These are phyloP conservation scores for Penicillium sp. DNA, from an alignment of 2,329 filamentous ascomycete genomes.

Conservation along the genomic window DNA sequence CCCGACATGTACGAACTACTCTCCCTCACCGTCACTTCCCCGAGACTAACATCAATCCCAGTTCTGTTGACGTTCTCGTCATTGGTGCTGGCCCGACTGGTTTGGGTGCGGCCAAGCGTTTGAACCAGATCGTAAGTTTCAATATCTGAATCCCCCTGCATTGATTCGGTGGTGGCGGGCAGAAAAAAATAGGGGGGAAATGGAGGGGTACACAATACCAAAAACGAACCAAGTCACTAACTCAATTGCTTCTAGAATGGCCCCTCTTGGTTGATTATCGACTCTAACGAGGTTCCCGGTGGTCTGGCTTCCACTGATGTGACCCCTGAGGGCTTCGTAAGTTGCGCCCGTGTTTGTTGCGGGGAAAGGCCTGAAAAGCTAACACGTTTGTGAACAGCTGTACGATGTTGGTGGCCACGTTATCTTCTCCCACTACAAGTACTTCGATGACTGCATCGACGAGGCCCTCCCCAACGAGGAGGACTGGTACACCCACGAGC, in stretches of 20 bases:
- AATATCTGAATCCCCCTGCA: constrained; percentile 1
- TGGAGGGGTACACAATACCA: constrained; percentile 18
- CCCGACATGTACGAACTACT: constrained; percentile 42
- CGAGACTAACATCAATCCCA: constrained; percentile 36
- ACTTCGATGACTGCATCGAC: constrained; percentile 98
- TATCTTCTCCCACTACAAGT: constrained; percentile 99
- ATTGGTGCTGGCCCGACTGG: constrained; percentile 98
- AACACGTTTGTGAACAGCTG: constrained; percentile 59
- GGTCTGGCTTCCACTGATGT: constrained; percentile 94
- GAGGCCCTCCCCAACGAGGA: constrained; percentile 91
- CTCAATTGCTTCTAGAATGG: constrained; percentile 62
- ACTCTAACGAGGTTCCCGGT: constrained; percentile 87
- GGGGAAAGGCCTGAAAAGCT: constrained; percentile 1
- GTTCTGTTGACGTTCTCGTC: constrained; percentile 93
- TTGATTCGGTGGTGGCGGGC: constrained; percentile 2
- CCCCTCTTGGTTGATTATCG: constrained; percentile 94
- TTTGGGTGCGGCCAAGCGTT: constrained; percentile 94
- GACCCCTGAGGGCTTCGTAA: constrained; percentile 94
- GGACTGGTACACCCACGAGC: constrained; percentile 97
- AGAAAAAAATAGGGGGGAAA: constrained; percentile 15
- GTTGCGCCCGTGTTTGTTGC: constrained; percentile 45
- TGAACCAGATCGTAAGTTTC: constrained; percentile 84
- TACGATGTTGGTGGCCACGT: constrained; percentile 98
- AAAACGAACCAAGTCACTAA: constrained; percentile 18
- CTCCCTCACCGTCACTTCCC: not conserved